Percentiles rank a stretch among this genome's conserved stretches.
These are phyloP conservation scores for Serendipita vermifera DNA, from an alignment of 768 basidiomycete species.

Conservation along the genomic window DNA sequence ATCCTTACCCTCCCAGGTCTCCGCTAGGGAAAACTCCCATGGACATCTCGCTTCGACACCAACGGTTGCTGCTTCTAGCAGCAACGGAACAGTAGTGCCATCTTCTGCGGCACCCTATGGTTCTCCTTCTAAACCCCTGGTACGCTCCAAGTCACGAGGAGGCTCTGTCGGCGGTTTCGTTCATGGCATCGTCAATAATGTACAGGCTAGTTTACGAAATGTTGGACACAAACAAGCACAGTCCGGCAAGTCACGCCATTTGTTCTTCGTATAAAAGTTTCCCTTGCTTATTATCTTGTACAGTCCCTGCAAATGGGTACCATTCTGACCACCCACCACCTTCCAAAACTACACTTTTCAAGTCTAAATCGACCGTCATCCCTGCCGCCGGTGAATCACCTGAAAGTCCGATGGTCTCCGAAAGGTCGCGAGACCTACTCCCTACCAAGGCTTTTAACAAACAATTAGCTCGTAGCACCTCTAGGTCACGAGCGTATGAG, in stretches of 20 bases:
- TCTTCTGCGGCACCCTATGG: no score
- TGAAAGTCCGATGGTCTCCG: background rate
- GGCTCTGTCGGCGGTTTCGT: constrained; percentile 3
- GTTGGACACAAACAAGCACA: constrained; percentile 1
- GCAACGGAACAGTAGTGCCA: background rate
- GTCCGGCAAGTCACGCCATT: background rate
- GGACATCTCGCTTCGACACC: background rate
- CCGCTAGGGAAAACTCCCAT: background rate
- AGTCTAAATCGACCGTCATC: background rate
- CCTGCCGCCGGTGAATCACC: background rate
- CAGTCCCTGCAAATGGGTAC: background rate
- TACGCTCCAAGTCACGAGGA: constrained; percentile 5
- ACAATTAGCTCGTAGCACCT: background rate
- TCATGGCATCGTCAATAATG: constrained; percentile 3
- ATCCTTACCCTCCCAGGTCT: background rate
- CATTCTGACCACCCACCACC: constrained; percentile 8
- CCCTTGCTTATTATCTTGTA: background rate
- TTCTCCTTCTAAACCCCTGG: constrained; percentile 5
- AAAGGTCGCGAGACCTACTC: background rate
- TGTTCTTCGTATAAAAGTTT: background rate
- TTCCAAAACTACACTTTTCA: background rate
- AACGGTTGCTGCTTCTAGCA: background rate
- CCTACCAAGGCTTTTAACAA: background rate
- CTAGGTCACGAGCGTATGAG: background rate
- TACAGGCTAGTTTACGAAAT: constrained; percentile 4